Percentiles rank a stretch among this genome's conserved stretches.
Evolutionary conservation across 2,329 filamentous ascomycete species (phyloP).

Genomic region (Seiridium cupressi): DNA sequence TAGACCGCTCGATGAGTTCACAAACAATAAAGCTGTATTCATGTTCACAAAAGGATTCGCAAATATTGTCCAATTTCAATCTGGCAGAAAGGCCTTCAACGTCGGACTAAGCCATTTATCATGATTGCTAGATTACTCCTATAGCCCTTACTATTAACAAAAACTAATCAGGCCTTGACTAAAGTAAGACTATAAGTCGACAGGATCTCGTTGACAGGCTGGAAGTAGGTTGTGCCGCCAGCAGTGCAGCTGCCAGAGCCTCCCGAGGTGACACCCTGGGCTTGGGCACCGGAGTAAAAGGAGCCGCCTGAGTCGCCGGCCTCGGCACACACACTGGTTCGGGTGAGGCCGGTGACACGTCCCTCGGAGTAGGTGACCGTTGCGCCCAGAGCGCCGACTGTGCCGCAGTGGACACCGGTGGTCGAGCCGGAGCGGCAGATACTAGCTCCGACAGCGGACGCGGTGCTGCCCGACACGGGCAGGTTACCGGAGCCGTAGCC

Average conservation of each 20-base stretch:
- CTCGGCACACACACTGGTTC: conserved; percentile 38
- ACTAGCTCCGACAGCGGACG: conserved; percentile 29
- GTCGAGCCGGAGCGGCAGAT: conserved; percentile 41
- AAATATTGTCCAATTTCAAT: no score
- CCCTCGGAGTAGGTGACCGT: conserved; percentile 37
- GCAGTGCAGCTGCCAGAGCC: conserved; percentile 35
- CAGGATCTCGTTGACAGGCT: conserved; percentile 39
- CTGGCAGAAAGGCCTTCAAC: no score
- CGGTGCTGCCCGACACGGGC: conserved; percentile 35
- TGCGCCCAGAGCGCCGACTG: conserved; percentile 30
- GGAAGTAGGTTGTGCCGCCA: conserved; percentile 38
- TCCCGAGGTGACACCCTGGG: conserved; percentile 40
- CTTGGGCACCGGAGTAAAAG: conserved; percentile 37
- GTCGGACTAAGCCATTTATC: not conserved
- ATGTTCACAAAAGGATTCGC: no score
- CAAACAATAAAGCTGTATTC: no score
- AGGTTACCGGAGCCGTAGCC: conserved; percentile 32
- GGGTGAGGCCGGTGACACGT: conserved; percentile 36
- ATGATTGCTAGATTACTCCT: not conserved
- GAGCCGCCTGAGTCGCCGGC: conserved; percentile 39
- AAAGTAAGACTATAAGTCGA: conserved; percentile 33
- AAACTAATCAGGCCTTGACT: conserved; percentile 17
- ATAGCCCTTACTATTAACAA: not conserved
- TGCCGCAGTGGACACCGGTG: conserved; percentile 36
- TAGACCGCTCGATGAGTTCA: no score